These are phyloP conservation scores for Somion occarium DNA, from an alignment of 1,284 basidiomycete genomes.

Conservation along the genomic window DNA sequence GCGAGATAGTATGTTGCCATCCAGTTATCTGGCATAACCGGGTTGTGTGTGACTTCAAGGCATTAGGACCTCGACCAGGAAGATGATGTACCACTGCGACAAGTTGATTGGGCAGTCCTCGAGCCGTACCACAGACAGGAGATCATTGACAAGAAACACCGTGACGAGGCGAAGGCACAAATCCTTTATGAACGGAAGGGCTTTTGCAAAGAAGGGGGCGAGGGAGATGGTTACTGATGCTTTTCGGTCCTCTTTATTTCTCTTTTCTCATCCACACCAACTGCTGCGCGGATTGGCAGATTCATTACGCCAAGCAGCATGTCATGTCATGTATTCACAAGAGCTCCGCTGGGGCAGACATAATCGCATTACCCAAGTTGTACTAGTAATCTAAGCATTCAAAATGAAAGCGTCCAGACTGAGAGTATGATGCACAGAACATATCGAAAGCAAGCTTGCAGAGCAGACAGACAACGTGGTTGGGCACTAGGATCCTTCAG, in stretches of 20 bases:
- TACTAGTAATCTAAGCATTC: conserved; percentile 1
- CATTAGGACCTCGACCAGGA: conserved; percentile 94
- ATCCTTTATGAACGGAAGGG: conserved; percentile 75
- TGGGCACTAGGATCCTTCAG: conserved; percentile 12
- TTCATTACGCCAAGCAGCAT: conserved; percentile 33
- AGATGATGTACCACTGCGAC: conserved; percentile 79
- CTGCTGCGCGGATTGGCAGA: conserved; percentile 23
- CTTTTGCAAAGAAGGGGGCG: conserved; percentile 85
- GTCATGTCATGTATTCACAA: conserved; percentile 2
- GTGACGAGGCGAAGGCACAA: conserved; percentile 70
- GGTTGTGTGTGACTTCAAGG: conserved; percentile 7
- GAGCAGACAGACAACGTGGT: too few species aligned
- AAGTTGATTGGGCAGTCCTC: conserved; percentile 69
- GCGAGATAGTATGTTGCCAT: conserved; percentile 83
- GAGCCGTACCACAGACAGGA: conserved; percentile 72
- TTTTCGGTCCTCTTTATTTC: neutral
- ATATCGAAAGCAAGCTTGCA: too few species aligned
- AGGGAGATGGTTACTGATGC: conserved; percentile 82
- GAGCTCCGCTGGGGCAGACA: neutral
- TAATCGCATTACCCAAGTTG: neutral
- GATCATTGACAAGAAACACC: conserved; percentile 59
- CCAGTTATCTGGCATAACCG: conserved; percentile 9
- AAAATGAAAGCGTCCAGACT: neutral
- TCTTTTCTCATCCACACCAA: neutral
- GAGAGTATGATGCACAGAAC: too few species aligned